Evolutionary conservation across 495 filamentous ascomycete species (phyloP).

Genomic region (Aspergillus panamensis): DNA sequence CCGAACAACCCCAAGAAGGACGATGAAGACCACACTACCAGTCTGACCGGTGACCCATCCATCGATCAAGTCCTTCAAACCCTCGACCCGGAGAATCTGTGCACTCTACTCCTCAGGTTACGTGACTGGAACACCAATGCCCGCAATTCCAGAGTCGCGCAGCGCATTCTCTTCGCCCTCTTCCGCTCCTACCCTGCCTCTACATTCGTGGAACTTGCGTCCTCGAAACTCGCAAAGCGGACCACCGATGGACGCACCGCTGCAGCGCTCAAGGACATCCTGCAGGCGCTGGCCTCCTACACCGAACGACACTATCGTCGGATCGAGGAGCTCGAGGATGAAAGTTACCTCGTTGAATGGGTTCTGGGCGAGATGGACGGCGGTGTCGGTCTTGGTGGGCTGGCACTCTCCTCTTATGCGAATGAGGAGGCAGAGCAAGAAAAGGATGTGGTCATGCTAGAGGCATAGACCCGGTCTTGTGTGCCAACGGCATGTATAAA

Average conservation of each 20-base stretch:
- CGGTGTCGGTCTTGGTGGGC: slow-evolving; percentile 41
- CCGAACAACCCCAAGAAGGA: slow-evolving; percentile 20
- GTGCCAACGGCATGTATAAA: slow-evolving; percentile 18
- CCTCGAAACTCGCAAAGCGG: slow-evolving; percentile 39
- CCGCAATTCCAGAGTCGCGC: slow-evolving; percentile 76
- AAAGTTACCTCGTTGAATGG: slow-evolving; percentile 92
- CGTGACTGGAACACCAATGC: slow-evolving; percentile 98
- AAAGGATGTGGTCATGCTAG: slow-evolving; percentile 47
- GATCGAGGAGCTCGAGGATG: slow-evolving; percentile 84
- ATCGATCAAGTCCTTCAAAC: slow-evolving; percentile 80
- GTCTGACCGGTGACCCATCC: slow-evolving; percentile 64
- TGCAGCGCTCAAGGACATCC: slow-evolving; percentile 72
- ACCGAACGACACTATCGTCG: slow-evolving; percentile 88
- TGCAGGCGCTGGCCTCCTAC: slow-evolving; percentile 79
- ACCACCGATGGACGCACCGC: slow-evolving; percentile 42
- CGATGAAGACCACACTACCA: slow-evolving; percentile 30
- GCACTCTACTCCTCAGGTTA: slow-evolving; percentile 69
- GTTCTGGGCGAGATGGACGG: slow-evolving; percentile 91
- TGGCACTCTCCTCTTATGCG: slow-evolving; percentile 23
- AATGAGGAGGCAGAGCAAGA: slow-evolving; percentile 36
- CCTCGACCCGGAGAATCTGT: slow-evolving; percentile 81
- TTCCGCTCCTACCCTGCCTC: slow-evolving; percentile 73
- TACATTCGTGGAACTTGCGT: slow-evolving; percentile 65
- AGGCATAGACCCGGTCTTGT: slow-evolving; percentile 22
- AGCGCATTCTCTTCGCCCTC: slow-evolving; percentile 76